Percentiles rank a stretch among this genome's conserved stretches.
phyloP scores from a whole-genome alignment of 2,329 filamentous ascomycete genomes.

The Plenodomus tracheiphilus region DNA sequence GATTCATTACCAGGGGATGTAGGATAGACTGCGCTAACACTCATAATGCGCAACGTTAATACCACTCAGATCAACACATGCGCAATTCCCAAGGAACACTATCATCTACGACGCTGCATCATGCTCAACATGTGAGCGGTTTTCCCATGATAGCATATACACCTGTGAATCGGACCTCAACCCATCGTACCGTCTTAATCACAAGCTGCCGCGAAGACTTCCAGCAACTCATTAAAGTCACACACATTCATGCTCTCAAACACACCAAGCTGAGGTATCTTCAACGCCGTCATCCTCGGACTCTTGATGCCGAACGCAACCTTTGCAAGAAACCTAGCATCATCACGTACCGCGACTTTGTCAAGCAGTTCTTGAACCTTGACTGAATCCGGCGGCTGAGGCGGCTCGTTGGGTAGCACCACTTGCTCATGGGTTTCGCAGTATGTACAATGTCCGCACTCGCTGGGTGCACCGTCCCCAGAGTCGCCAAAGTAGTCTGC shows the following conservation, averaged over 20 bases:
- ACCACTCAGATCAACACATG: no score
- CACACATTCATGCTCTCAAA: constrained; percentile 61
- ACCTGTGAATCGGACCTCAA: no score
- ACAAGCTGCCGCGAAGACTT: constrained; percentile 17
- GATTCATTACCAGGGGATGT: no score
- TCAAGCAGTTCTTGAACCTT: constrained; percentile 52
- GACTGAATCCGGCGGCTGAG: constrained; percentile 44
- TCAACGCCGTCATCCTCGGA: constrained; percentile 56
- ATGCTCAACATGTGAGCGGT: no score
- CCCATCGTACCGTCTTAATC: neutral
- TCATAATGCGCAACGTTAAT: no score
- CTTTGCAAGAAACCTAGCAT: constrained; percentile 61
- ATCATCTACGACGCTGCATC: no score
- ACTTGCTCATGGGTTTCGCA: constrained; percentile 42
- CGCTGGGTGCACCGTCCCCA: constrained; percentile 42
- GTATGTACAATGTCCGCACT: constrained; percentile 62
- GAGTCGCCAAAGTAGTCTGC: constrained; percentile 62
- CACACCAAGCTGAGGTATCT: constrained; percentile 49
- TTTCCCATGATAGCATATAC: no score
- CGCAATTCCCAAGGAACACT: no score
- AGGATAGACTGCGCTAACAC: no score
- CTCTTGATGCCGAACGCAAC: constrained; percentile 66
- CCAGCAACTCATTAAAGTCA: constrained; percentile 50
- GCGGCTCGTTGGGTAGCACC: constrained; percentile 45
- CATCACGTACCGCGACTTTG: constrained; percentile 55